Evolutionary conservation across 257 asterid species (phyloP).

Genomic region (Nicotiana paniculata): DNA sequence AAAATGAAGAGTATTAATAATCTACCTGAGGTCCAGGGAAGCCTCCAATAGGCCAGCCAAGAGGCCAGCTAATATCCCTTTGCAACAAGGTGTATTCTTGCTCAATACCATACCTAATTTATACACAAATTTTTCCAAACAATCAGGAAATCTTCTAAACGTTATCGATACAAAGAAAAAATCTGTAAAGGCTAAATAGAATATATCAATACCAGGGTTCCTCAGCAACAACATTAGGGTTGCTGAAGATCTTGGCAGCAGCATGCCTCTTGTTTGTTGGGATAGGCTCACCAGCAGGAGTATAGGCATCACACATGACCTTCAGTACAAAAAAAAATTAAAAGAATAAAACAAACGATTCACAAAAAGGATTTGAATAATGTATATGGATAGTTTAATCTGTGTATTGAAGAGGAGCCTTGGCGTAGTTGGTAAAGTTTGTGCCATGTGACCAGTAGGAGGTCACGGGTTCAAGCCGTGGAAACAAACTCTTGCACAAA

Average conservation of each 20-base stretch:
- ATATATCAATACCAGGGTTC: slow-evolving; percentile 54
- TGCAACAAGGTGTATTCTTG: slow-evolving; percentile 91
- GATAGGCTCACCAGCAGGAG: slow-evolving; percentile 88
- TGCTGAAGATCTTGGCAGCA: slow-evolving; percentile 73
- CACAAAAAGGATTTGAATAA: background rate
- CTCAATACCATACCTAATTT: slow-evolving; percentile 83
- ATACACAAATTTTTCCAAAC: background rate
- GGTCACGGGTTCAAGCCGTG: no score
- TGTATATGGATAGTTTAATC: no score
- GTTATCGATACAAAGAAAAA: background rate
- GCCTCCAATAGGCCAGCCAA: slow-evolving; percentile 94
- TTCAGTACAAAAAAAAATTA: slow-evolving; percentile 10
- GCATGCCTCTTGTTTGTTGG: slow-evolving; percentile 73
- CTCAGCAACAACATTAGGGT: slow-evolving; percentile 63
- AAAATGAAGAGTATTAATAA: background rate
- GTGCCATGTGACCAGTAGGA: no score
- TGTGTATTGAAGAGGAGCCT: no score
- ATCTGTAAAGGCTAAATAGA: background rate
- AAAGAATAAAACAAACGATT: background rate
- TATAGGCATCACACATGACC: slow-evolving; percentile 93
- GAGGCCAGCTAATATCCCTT: slow-evolving; percentile 74
- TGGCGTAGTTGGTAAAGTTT: no score
- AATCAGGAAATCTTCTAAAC: background rate
- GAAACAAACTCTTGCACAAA: no score
- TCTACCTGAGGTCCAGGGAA: slow-evolving; percentile 93